Percentiles rank a stretch among this genome's conserved stretches.
These are phyloP conservation scores for Pichia eremophila DNA, from an alignment of 805 yeast genomes.

Conservation along the genomic window DNA sequence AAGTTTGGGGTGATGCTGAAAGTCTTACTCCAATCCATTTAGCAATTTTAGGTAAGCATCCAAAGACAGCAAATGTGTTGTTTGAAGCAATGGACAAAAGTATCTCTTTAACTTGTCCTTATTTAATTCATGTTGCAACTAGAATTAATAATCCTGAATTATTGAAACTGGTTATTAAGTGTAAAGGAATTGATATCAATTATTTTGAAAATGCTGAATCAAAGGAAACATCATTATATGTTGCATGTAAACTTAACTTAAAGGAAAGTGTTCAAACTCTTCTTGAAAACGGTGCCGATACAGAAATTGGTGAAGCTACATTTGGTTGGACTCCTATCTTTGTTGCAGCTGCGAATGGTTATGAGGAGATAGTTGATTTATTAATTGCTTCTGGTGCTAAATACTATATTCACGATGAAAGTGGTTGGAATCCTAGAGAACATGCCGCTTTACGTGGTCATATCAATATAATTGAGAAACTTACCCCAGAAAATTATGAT, in stretches of 20 bases:
- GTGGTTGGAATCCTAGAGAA: constrained; percentile 98
- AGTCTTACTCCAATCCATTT: constrained; percentile 73
- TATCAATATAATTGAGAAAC: constrained; percentile 51
- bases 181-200: constrained; percentile 56
- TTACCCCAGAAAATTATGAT: constrained; percentile 41
- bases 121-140: constrained; percentile 56
- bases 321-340: constrained; percentile 96
- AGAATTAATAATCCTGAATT: constrained; percentile 54
- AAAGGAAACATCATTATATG: constrained; percentile 75
- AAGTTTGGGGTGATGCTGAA: constrained; percentile 71
- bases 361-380: constrained; percentile 41
- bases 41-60: constrained; percentile 77
- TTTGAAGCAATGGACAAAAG: constrained; percentile 34
- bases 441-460: constrained; percentile 92
- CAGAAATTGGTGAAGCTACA: constrained; percentile 65
- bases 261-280: constrained; percentile 43
- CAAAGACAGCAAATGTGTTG: constrained; percentile 57
- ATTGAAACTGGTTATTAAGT: constrained; percentile 40
- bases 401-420: constrained; percentile 54
- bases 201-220: constrained; percentile 44
- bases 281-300: constrained; percentile 51
- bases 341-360: constrained; percentile 84
- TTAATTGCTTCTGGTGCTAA: constrained; percentile 47
- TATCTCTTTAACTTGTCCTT: constrained; percentile 39
- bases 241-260: constrained; percentile 61